Conservation (phyloP, 1,139 yeast species). For the Magnusiomyces clavatus region DNA sequence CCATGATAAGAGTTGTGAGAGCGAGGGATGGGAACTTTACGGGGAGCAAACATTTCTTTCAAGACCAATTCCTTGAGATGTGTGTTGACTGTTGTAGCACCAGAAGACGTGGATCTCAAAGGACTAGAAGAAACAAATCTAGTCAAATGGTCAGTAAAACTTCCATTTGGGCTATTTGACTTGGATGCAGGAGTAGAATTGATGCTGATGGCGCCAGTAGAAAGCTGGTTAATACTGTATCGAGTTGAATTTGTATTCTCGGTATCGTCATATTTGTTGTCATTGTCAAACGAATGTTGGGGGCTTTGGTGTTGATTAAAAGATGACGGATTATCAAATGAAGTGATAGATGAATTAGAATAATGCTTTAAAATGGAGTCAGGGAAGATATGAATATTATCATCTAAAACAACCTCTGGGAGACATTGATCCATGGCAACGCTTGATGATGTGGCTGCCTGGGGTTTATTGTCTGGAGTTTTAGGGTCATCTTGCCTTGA, state of each 20-base stretch:
- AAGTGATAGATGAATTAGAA: constrained; percentile 38
- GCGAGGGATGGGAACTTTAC: constrained; percentile 4
- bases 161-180: constrained; percentile 4
- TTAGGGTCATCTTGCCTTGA: not conserved
- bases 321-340: too few relatives aligned
- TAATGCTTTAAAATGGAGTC: constrained; percentile 62
- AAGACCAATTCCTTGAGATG: constrained; percentile 58
- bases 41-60: constrained; percentile 61
- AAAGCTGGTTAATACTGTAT: not conserved
- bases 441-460: not conserved
- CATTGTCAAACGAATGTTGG: constrained; percentile 4
- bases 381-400: constrained; percentile 83
- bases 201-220: not conserved
- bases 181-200: not conserved
- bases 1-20: not conserved
- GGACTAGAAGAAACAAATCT: constrained; percentile 6
- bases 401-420: constrained; percentile 82
- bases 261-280: not conserved
- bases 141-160: constrained; percentile 7
- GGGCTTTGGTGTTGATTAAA: constrained; percentile 30
- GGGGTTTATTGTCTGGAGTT: constrained; percentile 50
- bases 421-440: constrained; percentile 29
- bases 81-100: constrained; percentile 58
- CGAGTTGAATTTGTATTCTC: not conserved
- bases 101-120: constrained; percentile 32